phyloP scores from a whole-genome alignment of 805 yeast species.

The Ogataea ganodermae region DNA sequence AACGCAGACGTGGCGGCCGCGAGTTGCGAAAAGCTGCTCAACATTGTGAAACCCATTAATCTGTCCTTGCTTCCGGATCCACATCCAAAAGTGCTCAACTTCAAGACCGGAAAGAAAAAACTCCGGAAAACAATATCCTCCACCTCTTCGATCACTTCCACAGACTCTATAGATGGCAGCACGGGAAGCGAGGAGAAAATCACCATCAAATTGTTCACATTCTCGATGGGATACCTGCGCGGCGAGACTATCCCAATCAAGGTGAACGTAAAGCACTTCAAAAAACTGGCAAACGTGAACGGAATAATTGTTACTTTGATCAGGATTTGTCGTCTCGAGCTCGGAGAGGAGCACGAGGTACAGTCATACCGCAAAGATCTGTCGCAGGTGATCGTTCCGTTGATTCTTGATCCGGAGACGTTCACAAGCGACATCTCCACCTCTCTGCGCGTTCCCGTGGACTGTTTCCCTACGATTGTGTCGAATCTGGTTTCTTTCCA shows the following conservation, averaged over 20 bases:
- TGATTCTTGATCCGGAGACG: slow-evolving; percentile 72
- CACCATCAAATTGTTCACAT: slow-evolving; percentile 44
- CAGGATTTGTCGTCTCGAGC: slow-evolving; percentile 70
- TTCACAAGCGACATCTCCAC: slow-evolving; percentile 59
- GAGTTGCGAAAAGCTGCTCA: slow-evolving; percentile 57
- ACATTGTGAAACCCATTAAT: slow-evolving; percentile 73
- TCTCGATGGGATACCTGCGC: slow-evolving; percentile 70
- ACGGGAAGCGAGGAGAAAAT: slow-evolving; percentile 16
- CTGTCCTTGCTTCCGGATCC: slow-evolving; percentile 66
- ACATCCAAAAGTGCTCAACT: slow-evolving; percentile 62
- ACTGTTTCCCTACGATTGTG: slow-evolving; percentile 80
- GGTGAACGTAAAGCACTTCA: slow-evolving; percentile 66
- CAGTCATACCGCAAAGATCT: slow-evolving; percentile 83
- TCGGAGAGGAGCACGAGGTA: slow-evolving; percentile 58
- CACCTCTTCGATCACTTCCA: slow-evolving; percentile 42
- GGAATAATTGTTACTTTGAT: slow-evolving; percentile 81
- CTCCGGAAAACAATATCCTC: slow-evolving; percentile 42
- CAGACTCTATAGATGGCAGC: slow-evolving; percentile 19
- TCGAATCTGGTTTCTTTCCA: slow-evolving; percentile 76
- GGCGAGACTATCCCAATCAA: slow-evolving; percentile 81
- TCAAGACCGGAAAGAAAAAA: slow-evolving; percentile 48
- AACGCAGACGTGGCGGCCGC: slow-evolving; percentile 33
- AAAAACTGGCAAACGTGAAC: slow-evolving; percentile 63
- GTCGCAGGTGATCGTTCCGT: slow-evolving; percentile 73
- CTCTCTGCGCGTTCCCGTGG: slow-evolving; percentile 73